Conservation (phyloP, 2,329 filamentous ascomycete genomes). For the Diaporthe australafricana region DNA sequence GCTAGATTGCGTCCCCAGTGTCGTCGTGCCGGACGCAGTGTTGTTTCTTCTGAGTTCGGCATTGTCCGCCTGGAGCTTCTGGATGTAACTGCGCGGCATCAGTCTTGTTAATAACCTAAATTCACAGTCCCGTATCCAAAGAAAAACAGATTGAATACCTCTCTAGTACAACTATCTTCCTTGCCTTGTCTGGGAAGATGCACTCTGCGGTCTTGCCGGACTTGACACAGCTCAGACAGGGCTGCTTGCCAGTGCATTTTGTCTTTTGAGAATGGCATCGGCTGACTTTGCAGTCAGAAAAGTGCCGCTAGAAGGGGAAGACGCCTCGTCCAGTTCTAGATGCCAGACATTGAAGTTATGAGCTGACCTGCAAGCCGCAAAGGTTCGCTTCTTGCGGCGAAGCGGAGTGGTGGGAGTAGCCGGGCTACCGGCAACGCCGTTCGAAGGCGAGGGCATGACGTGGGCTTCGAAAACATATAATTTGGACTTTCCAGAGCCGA, state of each 20-base stretch:
- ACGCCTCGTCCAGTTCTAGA: background rate
- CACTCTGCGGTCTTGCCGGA: slow-evolving; percentile 37
- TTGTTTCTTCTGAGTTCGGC: slow-evolving; percentile 34
- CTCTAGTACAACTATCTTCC: slow-evolving; percentile 40
- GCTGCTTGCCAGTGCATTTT: slow-evolving; percentile 39
- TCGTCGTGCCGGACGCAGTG: slow-evolving; percentile 1
- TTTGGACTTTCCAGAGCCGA: background rate
- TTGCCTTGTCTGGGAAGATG: slow-evolving; percentile 37
- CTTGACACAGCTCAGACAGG: slow-evolving; percentile 38
- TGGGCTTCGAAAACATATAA: background rate
- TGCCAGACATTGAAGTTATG: background rate
- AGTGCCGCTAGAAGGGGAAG: background rate
- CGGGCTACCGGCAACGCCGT: background rate
- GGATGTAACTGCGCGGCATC: slow-evolving; percentile 34
- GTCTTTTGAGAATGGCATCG: slow-evolving; percentile 42
- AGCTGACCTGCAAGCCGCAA: slow-evolving; percentile 30
- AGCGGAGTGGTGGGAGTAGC: background rate
- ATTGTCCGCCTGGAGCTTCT: slow-evolving; percentile 39
- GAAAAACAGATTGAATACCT: slow-evolving; percentile 28
- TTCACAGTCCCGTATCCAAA: too few relatives aligned
- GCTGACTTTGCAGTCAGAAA: slow-evolving; percentile 19
- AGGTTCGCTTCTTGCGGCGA: slow-evolving; percentile 23
- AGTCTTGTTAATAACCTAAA: background rate
- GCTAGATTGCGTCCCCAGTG: background rate
- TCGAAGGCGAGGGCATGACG: slow-evolving; percentile 12